These are phyloP conservation scores for Chlorella ohadii DNA, from an alignment of 139 green algal genomes.

Conservation along the genomic window DNA sequence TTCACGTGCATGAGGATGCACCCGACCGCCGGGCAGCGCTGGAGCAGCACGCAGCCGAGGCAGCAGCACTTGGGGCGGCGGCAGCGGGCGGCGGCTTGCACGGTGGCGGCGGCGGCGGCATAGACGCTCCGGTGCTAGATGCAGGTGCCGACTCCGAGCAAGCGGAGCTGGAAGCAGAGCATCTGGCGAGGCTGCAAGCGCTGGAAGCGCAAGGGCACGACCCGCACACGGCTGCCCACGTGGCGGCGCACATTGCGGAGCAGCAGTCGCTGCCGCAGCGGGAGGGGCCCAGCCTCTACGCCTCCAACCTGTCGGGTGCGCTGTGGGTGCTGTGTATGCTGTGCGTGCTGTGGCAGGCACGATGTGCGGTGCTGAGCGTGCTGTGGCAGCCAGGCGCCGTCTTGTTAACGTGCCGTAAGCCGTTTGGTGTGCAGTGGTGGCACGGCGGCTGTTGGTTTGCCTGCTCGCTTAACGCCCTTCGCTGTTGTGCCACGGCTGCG, in stretches of 20 bases:
- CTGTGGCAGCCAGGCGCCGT: too few relatives aligned
- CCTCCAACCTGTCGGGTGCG: constrained; percentile 19
- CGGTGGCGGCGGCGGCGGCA: constrained; percentile 9
- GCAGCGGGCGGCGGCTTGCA: background rate
- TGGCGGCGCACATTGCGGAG: constrained; percentile 22
- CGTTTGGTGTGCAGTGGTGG: too few relatives aligned
- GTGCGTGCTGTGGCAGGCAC: background rate
- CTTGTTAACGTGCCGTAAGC: too few relatives aligned
- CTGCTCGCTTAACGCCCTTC: too few relatives aligned
- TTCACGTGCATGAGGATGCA: background rate
- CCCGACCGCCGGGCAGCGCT: background rate
- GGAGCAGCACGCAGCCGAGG: constrained; percentile 5
- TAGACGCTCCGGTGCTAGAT: background rate
- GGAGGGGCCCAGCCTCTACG: constrained; percentile 19
- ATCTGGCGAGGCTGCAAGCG: background rate
- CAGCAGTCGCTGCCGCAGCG: constrained; percentile 31
- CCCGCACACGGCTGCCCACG: background rate
- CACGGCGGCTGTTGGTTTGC: too few relatives aligned
- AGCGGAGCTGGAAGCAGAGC: constrained; percentile 15
- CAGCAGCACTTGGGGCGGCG: background rate
- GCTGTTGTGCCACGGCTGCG: too few relatives aligned
- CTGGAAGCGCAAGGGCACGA: background rate
- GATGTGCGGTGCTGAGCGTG: too few relatives aligned
- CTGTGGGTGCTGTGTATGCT: background rate
- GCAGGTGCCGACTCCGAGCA: background rate